Conservation (phyloP, 192 early-diverging fungal species). For the Coemansia sp. region DNA sequence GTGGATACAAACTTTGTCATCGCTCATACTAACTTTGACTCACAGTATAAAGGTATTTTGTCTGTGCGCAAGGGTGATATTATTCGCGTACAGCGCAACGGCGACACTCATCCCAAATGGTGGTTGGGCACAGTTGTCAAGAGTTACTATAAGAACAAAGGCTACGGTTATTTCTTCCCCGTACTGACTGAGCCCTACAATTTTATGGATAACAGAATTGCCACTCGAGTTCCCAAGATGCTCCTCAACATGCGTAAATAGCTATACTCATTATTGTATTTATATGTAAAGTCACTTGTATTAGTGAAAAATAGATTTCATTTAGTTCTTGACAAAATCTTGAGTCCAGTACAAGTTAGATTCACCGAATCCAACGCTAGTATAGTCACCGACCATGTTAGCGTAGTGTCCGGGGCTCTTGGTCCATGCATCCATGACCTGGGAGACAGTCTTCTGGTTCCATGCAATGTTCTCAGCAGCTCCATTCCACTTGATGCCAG, state of each 20-base stretch:
- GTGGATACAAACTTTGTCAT: constrained; percentile 48
- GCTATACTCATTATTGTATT: background rate
- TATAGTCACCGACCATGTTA: constrained; percentile 53
- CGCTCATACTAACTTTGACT: constrained; percentile 41
- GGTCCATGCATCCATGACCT: constrained; percentile 51
- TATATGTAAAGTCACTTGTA: background rate
- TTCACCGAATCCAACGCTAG: constrained; percentile 51
- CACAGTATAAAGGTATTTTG: constrained; percentile 36
- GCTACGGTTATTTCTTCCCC: constrained; percentile 48
- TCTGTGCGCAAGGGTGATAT: constrained; percentile 45
- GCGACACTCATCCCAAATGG: constrained; percentile 35
- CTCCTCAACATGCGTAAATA: constrained; percentile 18
- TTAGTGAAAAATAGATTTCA: constrained; percentile 6
- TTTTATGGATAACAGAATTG: constrained; percentile 53
- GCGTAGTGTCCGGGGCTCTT: constrained; percentile 52
- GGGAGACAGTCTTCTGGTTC: constrained; percentile 29
- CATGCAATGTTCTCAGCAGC: constrained; percentile 59
- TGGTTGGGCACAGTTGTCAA: constrained; percentile 44
- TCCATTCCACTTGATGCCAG: constrained; percentile 19
- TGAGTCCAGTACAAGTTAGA: constrained; percentile 44
- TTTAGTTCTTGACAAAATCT: constrained; percentile 26
- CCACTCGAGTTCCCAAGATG: constrained; percentile 42
- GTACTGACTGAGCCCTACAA: constrained; percentile 40
- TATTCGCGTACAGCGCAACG: constrained; percentile 32
- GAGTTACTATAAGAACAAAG: constrained; percentile 46